Evolutionary conservation across 2,329 filamentous ascomycete species (phyloP), one percentile per base, ranked within the genome.

Genomic region (Emericellopsis atlantica): DNA sequence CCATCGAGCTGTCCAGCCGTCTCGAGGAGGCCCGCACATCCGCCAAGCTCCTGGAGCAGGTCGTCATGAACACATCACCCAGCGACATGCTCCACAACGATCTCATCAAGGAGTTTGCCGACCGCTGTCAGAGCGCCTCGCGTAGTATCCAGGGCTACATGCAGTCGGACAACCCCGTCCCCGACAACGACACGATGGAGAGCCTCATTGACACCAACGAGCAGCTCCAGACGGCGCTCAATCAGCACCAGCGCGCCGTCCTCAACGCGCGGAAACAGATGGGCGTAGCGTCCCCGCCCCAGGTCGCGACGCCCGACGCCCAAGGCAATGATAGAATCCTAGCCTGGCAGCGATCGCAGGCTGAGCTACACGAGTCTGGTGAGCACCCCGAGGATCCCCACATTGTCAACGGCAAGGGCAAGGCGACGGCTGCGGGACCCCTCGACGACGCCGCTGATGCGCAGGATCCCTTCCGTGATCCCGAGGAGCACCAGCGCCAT

Each of bases 131-230:
- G 47, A 75, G 78, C 42, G 90, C 90, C 5, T 81, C 84, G 40
- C 74, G 81, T 41, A 86, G 83, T 54, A 79, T 96, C 50, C 88
- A 95, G 54, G 70, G 71, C 26, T 96, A 93, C 62, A 95, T 96
- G 69, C 71, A 79, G 34, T 76, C 80, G 37, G 79, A 83, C 43
- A 75, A 86, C 55, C 89, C 90, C 0, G 57, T 76, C 1, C 89
- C 90, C 0, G 92, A 96, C 58, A 90, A 95, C 53, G 83, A 95
- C 49, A 96, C 90, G 1, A 87, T 96, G 74, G 79, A 92, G 55
- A 89, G 79, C 12, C 67, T 98, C 46, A 95, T 98, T 53, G 88
- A 95, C 59, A 92, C 87, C 12, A 95, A 94, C 56, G 92, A 96
- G 60, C 84, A 90, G 55, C 69, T 98, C 24, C 84, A 86, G 45